Conservation (phyloP, 2,329 filamentous ascomycete species). For the Apiospora phragmitis region DNA sequence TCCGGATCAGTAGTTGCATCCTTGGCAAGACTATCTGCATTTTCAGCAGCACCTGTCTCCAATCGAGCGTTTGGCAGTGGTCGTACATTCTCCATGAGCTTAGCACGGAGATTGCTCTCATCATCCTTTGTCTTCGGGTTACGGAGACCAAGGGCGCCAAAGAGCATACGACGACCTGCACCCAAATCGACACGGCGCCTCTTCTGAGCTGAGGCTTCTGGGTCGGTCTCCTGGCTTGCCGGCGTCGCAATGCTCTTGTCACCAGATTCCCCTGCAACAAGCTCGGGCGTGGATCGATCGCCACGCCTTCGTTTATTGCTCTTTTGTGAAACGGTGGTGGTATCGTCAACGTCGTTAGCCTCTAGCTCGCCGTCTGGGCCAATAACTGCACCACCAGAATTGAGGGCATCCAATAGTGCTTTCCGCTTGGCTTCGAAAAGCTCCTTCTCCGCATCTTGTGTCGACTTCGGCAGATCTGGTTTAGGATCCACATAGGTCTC, state of each 20-base stretch:
- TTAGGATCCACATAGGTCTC: conserved; percentile 1
- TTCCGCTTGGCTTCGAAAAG: conserved; percentile 52
- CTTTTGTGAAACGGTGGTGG: conserved; percentile 4
- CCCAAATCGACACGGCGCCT: conserved; percentile 47
- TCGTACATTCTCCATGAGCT: conserved; percentile 56
- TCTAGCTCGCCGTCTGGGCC: conserved; percentile 20
- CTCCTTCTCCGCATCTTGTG: conserved; percentile 28
- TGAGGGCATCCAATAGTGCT: conserved; percentile 51
- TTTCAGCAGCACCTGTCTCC: conserved; percentile 21
- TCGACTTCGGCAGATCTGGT: background rate
- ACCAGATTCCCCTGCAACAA: background rate
- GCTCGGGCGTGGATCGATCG: conserved; percentile 9
- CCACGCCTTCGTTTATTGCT: conserved; percentile 26
- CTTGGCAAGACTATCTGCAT: conserved; percentile 17
- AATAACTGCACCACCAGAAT: conserved; percentile 52
- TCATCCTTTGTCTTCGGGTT: conserved; percentile 69
- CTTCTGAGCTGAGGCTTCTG: conserved; percentile 27
- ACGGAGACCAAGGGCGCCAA: conserved; percentile 70
- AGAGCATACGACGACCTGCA: conserved; percentile 67
- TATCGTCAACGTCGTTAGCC: conserved; percentile 8
- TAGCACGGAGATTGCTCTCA: conserved; percentile 61
- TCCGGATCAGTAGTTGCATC: background rate
- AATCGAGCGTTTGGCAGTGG: conserved; percentile 39
- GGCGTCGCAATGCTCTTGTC: conserved; percentile 2
- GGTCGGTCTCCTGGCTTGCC: conserved; percentile 14